These are phyloP conservation scores for Schizopora paradoxa DNA, from an alignment of 1,284 basidiomycete species.

Conservation along the genomic window DNA sequence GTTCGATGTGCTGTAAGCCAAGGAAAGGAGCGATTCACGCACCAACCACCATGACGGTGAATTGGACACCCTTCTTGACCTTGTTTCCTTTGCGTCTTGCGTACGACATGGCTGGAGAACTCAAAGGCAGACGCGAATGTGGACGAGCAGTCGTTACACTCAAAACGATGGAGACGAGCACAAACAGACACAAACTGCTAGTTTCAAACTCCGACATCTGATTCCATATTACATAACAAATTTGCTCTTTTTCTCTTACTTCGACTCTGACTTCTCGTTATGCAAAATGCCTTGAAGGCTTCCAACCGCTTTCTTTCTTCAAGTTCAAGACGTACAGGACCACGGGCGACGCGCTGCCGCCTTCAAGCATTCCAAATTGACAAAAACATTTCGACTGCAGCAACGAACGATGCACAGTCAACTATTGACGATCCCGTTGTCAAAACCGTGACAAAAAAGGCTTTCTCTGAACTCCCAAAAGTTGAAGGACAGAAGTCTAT, in stretches of 20 bases:
- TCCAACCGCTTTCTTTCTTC: neutral
- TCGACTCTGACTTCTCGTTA: slow-evolving; percentile 1
- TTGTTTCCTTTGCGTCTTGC: slow-evolving; percentile 89
- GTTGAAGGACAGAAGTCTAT: slow-evolving; percentile 34
- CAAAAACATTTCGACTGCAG: too few species aligned
- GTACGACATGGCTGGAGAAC: slow-evolving; percentile 59
- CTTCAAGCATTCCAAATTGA: too few species aligned
- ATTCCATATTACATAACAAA: neutral
- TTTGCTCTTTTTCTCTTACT: neutral
- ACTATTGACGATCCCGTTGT: neutral
- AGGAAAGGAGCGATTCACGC: slow-evolving; percentile 27
- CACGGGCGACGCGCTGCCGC: too few species aligned
- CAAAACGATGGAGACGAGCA: neutral
- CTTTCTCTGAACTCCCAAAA: slow-evolving; percentile 51
- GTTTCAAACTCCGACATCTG: slow-evolving; percentile 7
- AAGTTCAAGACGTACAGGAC: too few species aligned
- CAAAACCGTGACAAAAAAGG: slow-evolving; percentile 40
- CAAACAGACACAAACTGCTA: neutral
- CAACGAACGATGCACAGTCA: too few species aligned
- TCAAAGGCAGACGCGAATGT: neutral
- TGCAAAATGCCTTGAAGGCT: neutral
- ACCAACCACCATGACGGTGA: slow-evolving; percentile 95
- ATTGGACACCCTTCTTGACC: slow-evolving; percentile 96
- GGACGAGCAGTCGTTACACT: neutral
- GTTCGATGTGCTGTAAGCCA: slow-evolving; percentile 16